A percentile compares a stretch with the other conserved stretches of the same genome.
Conservation (phyloP, 352 stramenopile genomes). For the Pythium sukuiense region DNA sequence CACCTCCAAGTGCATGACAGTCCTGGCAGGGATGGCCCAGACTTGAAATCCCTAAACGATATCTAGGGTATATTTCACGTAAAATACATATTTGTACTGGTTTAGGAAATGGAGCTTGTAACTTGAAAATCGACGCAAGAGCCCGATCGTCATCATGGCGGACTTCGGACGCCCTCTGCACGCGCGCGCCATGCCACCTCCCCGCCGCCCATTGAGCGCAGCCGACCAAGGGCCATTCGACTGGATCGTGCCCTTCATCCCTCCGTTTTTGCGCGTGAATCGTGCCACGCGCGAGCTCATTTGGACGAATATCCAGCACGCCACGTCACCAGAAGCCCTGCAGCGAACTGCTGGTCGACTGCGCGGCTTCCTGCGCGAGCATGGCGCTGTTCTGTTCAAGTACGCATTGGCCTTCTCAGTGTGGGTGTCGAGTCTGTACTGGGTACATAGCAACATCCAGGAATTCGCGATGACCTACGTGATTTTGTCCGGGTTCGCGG, state of each 20-base stretch:
- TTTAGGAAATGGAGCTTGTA: background rate
- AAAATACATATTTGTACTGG: background rate
- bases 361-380: conserved; percentile 1
- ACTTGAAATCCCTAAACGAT: background rate
- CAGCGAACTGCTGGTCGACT: conserved; percentile 6
- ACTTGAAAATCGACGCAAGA: background rate
- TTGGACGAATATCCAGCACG: conserved; percentile 28
- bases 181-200: conserved; percentile 2
- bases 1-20: conserved; percentile 32
- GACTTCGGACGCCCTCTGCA: background rate
- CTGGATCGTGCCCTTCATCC: conserved; percentile 83
- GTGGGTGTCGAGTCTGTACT: conserved; percentile 51
- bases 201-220: conserved; percentile 17
- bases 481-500: conserved; percentile 52
- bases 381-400: conserved; percentile 29
- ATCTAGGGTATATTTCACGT: background rate
- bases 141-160: background rate
- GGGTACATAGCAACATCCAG: conserved; percentile 41
- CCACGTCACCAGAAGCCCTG: conserved; percentile 38
- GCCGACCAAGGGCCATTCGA: conserved; percentile 44
- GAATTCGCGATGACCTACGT: conserved; percentile 70
- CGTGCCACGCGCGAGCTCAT: conserved; percentile 63
- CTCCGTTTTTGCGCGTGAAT: conserved; percentile 77
- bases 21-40: conserved; percentile 35
- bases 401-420: conserved; percentile 24